Evolutionary conservation across 108 stramenopile genomes (phyloP), one percentile per base, ranked within the genome.

Genomic region (Cylindrotheca fusiformis): DNA sequence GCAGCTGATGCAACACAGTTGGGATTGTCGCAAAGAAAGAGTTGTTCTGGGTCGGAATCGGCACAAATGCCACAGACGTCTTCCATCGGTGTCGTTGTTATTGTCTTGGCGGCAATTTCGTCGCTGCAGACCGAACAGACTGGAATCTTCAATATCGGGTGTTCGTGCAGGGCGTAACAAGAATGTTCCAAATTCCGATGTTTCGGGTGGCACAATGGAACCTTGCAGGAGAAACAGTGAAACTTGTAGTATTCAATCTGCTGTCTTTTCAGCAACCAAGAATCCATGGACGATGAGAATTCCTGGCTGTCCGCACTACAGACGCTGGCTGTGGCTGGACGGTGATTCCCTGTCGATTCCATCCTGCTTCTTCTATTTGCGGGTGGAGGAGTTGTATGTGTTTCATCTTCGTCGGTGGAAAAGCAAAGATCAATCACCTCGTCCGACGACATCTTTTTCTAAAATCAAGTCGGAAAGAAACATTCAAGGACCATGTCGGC

Each of bases 71-170:
- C 36, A 41, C 36, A 41, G 14, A 41, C 14, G 6, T 41, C 36
- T 41, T 41, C 36, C 36, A 14, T 14, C 36, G 6, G 10, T 6
- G 6, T 6, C 14, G 6, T 41, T 6, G 36, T 41, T 14, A 41
- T 10, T 41, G 6, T 14, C 36, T 10, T 10, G 14, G 6, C 14
- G 36, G 36, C 61, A 36, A 73, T 76, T 3, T 46, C 47, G 47
- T 85, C 81, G n/a, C 56, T 51, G 32, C 84, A 85, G 24, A 77
- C 62, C 27, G 63, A 55, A 51, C 84, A 85, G 0, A 76, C 75
- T 2, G 81, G 53, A 19, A 82, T 55, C 14, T 61, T 27, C n/a
- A 85, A 58, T 0, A 72, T 53, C 18, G 84, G 84, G 49, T 85
- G 84, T 50, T 59, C 61, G 55, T 85, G 83, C 20, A 66, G 66